Percentiles rank a stretch among this genome's conserved stretches.
phyloP scores from a whole-genome alignment of 768 basidiomycete genomes.

The Suillus clintonianus region DNA sequence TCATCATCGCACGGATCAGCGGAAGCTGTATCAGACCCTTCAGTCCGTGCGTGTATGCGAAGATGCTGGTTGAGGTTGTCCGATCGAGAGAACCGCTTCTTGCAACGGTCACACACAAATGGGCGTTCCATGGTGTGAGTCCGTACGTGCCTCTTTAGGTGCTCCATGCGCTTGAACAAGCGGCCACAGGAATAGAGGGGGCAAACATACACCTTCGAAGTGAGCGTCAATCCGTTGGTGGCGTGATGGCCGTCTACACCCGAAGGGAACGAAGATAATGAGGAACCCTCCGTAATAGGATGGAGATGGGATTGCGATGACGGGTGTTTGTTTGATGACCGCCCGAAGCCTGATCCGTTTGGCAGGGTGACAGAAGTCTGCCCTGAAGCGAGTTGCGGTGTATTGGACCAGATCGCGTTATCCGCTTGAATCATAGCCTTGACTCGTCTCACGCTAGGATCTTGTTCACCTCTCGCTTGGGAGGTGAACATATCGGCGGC shows the following conservation, averaged over 20 bases:
- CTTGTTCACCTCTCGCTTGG: constrained; percentile 60
- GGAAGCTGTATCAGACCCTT: constrained; percentile 29
- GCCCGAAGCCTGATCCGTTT: constrained; percentile 23
- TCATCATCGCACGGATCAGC: constrained; percentile 29
- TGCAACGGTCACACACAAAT: constrained; percentile 71
- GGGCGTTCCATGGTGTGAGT: constrained; percentile 91
- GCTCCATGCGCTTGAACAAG: constrained; percentile 90
- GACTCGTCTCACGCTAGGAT: constrained; percentile 21
- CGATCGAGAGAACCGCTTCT: constrained; percentile 82
- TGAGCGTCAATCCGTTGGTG: constrained; percentile 30
- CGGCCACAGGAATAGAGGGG: constrained; percentile 82
- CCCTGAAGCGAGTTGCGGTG: constrained; percentile 21
- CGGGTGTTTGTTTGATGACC: constrained; percentile 17
- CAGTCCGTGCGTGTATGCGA: constrained; percentile 62
- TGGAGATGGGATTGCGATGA: constrained; percentile 18
- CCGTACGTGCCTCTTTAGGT: constrained; percentile 83
- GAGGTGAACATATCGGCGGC: constrained; percentile 70
- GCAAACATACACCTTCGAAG: constrained; percentile 74
- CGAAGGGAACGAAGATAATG: constrained; percentile 21
- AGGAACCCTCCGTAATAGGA: constrained; percentile 13
- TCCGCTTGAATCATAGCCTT: constrained; percentile 16
- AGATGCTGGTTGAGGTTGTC: constrained; percentile 90
- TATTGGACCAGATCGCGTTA: not conserved
- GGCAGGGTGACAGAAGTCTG: constrained; percentile 23
- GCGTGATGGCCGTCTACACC: constrained; percentile 17